These are phyloP conservation scores for Pelargonium nanum DNA, from an alignment of 345 rosid species.

Conservation along the genomic window DNA sequence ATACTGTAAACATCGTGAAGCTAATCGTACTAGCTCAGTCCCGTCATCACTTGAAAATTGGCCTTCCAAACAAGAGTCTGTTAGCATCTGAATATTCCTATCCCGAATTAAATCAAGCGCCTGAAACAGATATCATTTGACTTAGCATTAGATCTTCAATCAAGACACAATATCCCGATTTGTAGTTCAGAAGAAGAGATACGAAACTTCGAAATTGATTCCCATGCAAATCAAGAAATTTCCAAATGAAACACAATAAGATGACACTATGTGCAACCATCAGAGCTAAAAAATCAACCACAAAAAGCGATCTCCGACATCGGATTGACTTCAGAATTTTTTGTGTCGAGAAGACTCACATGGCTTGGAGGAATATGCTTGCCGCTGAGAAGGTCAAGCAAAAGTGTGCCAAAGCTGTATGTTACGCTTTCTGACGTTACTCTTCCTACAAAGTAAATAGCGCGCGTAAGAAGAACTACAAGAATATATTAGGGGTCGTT, in stretches of 20 bases:
- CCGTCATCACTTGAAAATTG: constrained; percentile 65
- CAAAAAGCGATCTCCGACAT: neutral
- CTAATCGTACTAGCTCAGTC: constrained; percentile 64
- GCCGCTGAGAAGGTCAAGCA: constrained; percentile 89
- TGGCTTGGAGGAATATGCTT: constrained; percentile 97
- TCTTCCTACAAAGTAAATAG: constrained; percentile 40
- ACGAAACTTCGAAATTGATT: neutral
- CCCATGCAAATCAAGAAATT: no score
- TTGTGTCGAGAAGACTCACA: constrained; percentile 32
- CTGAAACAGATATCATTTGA: constrained; percentile 28
- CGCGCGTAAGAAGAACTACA: neutral
- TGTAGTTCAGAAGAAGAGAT: no score
- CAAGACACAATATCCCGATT: no score
- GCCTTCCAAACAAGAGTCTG: constrained; percentile 85
- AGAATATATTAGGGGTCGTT: no score
- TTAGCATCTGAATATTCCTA: constrained; percentile 68
- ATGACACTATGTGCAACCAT: neutral
- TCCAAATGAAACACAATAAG: neutral
- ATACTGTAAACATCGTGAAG: constrained; percentile 69
- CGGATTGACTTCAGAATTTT: neutral
- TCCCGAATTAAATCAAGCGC: constrained; percentile 85
- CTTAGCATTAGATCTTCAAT: no score
- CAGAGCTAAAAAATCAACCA: neutral
- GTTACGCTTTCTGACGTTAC: constrained; percentile 81
- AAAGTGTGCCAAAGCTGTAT: constrained; percentile 84